These are phyloP conservation scores for Talaromyces piceae DNA, from an alignment of 2,329 filamentous ascomycete species.

Conservation along the genomic window DNA sequence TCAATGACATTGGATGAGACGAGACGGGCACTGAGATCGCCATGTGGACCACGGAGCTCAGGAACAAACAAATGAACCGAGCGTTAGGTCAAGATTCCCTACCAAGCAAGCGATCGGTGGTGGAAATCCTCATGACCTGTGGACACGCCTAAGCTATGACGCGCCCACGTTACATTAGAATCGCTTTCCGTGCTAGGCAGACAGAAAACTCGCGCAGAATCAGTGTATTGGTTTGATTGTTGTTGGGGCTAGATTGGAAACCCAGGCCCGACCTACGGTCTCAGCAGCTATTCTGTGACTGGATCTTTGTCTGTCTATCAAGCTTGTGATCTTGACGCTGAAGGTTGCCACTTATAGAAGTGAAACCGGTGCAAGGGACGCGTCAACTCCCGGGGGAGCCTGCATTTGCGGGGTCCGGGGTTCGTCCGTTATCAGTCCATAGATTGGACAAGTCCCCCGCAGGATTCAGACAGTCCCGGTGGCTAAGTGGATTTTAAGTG, in stretches of 20 bases:
- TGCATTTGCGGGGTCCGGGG: background rate
- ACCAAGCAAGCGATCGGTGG: background rate
- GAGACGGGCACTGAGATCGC: background rate
- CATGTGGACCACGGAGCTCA: background rate
- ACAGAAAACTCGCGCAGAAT: background rate
- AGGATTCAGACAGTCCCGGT: background rate
- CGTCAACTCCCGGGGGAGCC: background rate
- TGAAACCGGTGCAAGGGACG: background rate
- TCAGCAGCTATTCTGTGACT: background rate
- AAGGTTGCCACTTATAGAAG: background rate
- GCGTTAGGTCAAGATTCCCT: background rate
- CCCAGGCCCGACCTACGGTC: background rate
- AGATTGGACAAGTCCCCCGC: background rate
- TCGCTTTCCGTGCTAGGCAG: background rate
- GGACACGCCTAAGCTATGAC: background rate
- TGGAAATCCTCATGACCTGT: background rate
- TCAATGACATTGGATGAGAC: background rate
- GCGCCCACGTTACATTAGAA: background rate
- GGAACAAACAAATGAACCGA: background rate
- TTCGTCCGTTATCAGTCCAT: background rate
- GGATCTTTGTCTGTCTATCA: background rate
- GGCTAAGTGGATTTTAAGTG: background rate
- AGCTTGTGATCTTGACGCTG: background rate
- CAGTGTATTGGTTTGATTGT: background rate
- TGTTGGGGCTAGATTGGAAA: too few species aligned